Evolutionary conservation across 257 asterid genomes (phyloP), one percentile per base, ranked within the genome.

Genomic region (Haberlea rhodopensis): DNA sequence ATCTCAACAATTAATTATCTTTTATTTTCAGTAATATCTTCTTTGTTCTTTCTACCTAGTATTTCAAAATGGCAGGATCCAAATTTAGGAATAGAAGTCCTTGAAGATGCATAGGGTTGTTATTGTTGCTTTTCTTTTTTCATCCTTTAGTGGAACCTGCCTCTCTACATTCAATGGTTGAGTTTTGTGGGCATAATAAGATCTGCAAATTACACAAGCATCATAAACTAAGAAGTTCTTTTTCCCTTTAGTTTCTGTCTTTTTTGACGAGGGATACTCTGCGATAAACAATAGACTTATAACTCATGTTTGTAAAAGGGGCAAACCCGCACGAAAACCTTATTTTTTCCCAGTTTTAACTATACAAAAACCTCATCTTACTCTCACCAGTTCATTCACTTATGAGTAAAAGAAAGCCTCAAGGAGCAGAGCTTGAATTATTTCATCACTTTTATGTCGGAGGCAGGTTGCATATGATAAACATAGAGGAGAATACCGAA

Each of bases 341-440:
- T n/a, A n/a, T n/a, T n/a, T n/a, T n/a, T n/a, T n/a, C 68, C 63
- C 49, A 40, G 21, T 29, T 26, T 61, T 54, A 51, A 52, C 62
- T 3, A 28, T 65, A 63, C 49, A 48, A 29, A 51, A 29, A 11
- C 45, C 10, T 22, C 28, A 6, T 25, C 15, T 2, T 26, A 53
- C n/a, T 53, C 26, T 8, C 19, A 34, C 52, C n/a, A 21, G 3
- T 8, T 9, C 19, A 8, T n/a, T 52, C 69, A 31, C 51, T 49
- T 45, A 8, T 28, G 29, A 57, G 51, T 11, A 21, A 6, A 53
- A 31, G 55, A 7, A 28, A 59, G 16, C 57, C 48, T 19, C 3
- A 3, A n/a, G 26, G 9, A 43, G 34, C 55, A 45, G 45, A 11
- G 15, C 40, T 21, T 46, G 55, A 55, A 57, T 20, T 15, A 51